phyloP scores from a whole-genome alignment of 768 basidiomycete genomes.

The Leccinum imitatum region DNA sequence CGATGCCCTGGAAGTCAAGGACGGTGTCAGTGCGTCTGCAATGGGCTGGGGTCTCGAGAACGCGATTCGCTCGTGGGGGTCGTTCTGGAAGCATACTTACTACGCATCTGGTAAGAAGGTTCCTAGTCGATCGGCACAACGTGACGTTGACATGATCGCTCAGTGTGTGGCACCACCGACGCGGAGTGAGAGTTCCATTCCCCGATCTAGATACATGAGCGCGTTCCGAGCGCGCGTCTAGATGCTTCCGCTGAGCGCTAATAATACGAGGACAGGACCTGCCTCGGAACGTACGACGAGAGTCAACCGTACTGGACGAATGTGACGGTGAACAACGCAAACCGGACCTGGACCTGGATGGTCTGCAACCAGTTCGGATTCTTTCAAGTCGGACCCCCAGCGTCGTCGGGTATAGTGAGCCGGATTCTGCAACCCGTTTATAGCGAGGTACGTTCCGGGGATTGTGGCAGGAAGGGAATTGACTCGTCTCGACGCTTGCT shows the following conservation, averaged over 20 bases:
- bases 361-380: slow-evolving; percentile 73
- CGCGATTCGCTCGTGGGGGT: neutral
- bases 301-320: slow-evolving; percentile 50
- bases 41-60: neutral
- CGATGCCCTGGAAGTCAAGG: neutral
- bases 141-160: neutral
- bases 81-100: neutral
- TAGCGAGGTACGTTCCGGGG: neutral
- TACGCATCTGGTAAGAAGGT: neutral
- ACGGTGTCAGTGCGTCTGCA: neutral
- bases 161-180: slow-evolving; percentile 53
- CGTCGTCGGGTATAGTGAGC: neutral
- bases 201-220: neutral
- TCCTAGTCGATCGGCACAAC: neutral
- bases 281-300: slow-evolving; percentile 43
- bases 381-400: slow-evolving; percentile 40
- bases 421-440: neutral
- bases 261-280: slow-evolving; percentile 25
- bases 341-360: slow-evolving; percentile 73
- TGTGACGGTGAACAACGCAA: slow-evolving; percentile 51
- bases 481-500: neutral
- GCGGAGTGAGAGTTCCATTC: slow-evolving; percentile 43
- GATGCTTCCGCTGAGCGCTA: slow-evolving; percentile 20
- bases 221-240: neutral
- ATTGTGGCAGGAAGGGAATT: neutral